These are phyloP conservation scores for Podila minutissima DNA, from an alignment of 192 early-diverging fungal genomes.

Conservation along the genomic window DNA sequence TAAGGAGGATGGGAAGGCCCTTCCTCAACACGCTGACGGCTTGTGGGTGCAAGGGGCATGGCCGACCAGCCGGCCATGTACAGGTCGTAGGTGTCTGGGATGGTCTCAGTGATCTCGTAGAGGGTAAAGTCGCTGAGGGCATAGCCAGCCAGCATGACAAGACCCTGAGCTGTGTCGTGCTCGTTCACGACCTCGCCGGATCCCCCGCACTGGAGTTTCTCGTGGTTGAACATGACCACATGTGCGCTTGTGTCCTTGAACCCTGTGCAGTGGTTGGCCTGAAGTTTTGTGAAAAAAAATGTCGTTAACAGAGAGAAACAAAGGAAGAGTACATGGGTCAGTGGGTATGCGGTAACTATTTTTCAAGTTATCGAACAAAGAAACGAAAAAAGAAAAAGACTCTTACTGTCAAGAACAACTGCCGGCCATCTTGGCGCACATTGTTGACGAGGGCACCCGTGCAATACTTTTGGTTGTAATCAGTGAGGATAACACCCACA, in stretches of 20 bases:
- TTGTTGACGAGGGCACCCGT: slow-evolving; percentile 58
- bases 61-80: slow-evolving; percentile 57
- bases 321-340: too few species aligned
- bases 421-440: slow-evolving; percentile 52
- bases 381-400: not conserved
- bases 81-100: slow-evolving; percentile 54
- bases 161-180: slow-evolving; percentile 55
- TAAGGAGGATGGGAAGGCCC: not conserved
- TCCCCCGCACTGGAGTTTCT: slow-evolving; percentile 39
- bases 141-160: slow-evolving; percentile 40
- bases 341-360: too few species aligned
- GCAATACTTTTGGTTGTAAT: slow-evolving; percentile 61
- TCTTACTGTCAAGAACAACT: slow-evolving; percentile 58
- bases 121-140: slow-evolving; percentile 46
- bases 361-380: too few species aligned
- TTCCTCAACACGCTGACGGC: slow-evolving; percentile 1
- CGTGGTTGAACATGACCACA: slow-evolving; percentile 61
- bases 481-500: slow-evolving; percentile 54
- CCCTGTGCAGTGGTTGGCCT: slow-evolving; percentile 57
- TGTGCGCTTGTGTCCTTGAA: slow-evolving; percentile 46
- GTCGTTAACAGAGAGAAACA: not conserved
- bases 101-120: slow-evolving; percentile 54
- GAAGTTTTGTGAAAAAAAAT: not conserved
- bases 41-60: slow-evolving; percentile 7
- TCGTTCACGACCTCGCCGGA: slow-evolving; percentile 28